Conservation (phyloP, 495 filamentous ascomycete species). For the Penicillium pancosmium region DNA sequence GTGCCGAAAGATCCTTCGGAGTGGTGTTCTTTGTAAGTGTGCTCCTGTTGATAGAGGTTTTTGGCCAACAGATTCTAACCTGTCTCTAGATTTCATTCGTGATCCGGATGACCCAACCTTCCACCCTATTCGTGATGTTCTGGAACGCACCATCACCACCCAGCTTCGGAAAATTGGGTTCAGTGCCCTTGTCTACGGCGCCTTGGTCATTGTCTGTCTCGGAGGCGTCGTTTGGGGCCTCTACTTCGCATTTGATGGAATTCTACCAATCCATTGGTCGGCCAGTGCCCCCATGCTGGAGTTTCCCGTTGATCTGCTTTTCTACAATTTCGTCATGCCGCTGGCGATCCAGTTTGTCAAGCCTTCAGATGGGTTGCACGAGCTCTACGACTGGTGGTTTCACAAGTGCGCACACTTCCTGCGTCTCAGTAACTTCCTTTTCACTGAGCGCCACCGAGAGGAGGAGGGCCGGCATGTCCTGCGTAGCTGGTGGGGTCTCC, state of each 20-base stretch:
- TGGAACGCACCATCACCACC: constrained; percentile 89
- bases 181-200: constrained; percentile 93
- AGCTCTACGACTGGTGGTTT: constrained; percentile 96
- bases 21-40: constrained; percentile 82
- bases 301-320: constrained; percentile 90
- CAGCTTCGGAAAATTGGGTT: constrained; percentile 97
- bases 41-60: background rate
- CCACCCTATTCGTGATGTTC: constrained; percentile 94
- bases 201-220: constrained; percentile 87
- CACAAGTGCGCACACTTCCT: constrained; percentile 78
- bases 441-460: constrained; percentile 76
- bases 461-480: constrained; percentile 75
- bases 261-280: constrained; percentile 91
- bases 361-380: constrained; percentile 79
- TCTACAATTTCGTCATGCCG: constrained; percentile 96
- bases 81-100: constrained; percentile 80
- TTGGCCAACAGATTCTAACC: constrained; percentile 13
- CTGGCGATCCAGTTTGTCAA: constrained; percentile 77
- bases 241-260: constrained; percentile 59
- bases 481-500: constrained; percentile 54
- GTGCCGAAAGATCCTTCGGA: constrained; percentile 97
- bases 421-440: constrained; percentile 88
- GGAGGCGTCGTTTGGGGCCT: constrained; percentile 97
- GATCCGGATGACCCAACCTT: constrained; percentile 99
- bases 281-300: constrained; percentile 89